phyloP scores from a whole-genome alignment of 371 early-diverging fungal genomes.

The Neoconidiobolus thromboides region DNA sequence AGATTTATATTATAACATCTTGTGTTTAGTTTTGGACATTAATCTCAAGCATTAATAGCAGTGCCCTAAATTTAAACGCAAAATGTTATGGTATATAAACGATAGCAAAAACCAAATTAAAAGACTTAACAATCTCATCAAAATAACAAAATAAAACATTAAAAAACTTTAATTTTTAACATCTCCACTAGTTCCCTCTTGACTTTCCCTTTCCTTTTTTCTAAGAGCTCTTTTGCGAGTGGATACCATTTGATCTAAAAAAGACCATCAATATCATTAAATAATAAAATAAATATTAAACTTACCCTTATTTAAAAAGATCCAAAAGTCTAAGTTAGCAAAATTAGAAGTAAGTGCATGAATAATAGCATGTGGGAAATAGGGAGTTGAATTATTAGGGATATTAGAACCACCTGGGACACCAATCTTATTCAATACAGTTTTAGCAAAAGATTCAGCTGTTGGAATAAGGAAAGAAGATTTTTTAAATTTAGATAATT shows the following conservation, averaged over 20 bases:
- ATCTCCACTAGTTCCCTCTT: no score
- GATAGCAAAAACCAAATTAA: no score
- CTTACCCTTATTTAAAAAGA: slow-evolving; percentile 9
- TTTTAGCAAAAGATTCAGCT: slow-evolving; percentile 56
- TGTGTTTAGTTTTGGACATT: no score
- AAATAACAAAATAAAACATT: no score
- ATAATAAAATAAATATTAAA: not conserved
- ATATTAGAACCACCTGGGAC: slow-evolving; percentile 43
- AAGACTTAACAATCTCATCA: no score
- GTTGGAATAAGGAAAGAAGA: slow-evolving; percentile 59
- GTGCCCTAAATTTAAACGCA: no score
- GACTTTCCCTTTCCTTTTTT: not conserved
- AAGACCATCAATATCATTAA: not conserved
- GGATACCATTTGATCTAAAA: not conserved
- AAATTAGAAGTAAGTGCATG: slow-evolving; percentile 43
- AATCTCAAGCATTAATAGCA: no score
- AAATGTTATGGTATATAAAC: no score
- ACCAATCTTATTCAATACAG: slow-evolving; percentile 57
- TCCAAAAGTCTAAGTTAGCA: slow-evolving; percentile 41
- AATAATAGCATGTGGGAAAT: slow-evolving; percentile 55
- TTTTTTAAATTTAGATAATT: slow-evolving; percentile 82
- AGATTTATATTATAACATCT: no score
- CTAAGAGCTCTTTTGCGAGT: slow-evolving; percentile 1
- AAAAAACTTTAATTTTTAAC: no score
- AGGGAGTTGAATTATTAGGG: slow-evolving; percentile 57